These are phyloP conservation scores for Podospora conica DNA, from an alignment of 495 filamentous ascomycete species.

Conservation along the genomic window DNA sequence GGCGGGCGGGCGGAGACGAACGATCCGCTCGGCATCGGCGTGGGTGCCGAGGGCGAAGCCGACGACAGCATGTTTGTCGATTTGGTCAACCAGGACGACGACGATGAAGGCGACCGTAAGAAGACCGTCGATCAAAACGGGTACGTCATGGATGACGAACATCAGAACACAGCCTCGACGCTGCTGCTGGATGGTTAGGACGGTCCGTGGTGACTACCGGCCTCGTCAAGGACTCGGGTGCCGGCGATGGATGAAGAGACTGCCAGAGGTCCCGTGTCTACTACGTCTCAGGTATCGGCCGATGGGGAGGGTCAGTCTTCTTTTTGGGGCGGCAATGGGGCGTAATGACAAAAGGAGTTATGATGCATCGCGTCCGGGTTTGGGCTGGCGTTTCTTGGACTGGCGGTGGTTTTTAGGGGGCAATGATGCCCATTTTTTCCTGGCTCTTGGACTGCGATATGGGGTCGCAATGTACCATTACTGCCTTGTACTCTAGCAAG, in stretches of 20 bases:
- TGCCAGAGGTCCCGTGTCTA: too few species aligned
- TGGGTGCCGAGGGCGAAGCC: conserved; percentile 37
- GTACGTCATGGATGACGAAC: conserved; percentile 6
- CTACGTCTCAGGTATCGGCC: too few species aligned
- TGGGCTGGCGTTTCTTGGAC: background rate
- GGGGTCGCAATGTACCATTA: background rate
- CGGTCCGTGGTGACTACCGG: too few species aligned
- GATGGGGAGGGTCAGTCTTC: background rate
- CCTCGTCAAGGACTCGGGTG: too few species aligned
- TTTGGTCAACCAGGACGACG: conserved; percentile 45
- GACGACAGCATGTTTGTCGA: conserved; percentile 50
- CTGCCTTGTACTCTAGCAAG: background rate
- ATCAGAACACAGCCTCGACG: conserved; percentile 7
- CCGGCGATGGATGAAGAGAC: too few species aligned
- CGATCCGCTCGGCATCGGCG: conserved; percentile 27
- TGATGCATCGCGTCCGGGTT: background rate
- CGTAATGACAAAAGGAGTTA: background rate
- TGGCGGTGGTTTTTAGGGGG: background rate
- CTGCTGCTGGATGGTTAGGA: conserved; percentile 6
- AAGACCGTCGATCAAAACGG: conserved; percentile 10
- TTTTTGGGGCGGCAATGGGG: background rate
- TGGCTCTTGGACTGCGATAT: background rate
- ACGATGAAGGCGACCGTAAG: conserved; percentile 28
- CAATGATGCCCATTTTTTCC: background rate
- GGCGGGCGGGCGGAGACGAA: conserved; percentile 13